phyloP scores from a whole-genome alignment of 495 filamentous ascomycete species.

The Penicillium argentinense region DNA sequence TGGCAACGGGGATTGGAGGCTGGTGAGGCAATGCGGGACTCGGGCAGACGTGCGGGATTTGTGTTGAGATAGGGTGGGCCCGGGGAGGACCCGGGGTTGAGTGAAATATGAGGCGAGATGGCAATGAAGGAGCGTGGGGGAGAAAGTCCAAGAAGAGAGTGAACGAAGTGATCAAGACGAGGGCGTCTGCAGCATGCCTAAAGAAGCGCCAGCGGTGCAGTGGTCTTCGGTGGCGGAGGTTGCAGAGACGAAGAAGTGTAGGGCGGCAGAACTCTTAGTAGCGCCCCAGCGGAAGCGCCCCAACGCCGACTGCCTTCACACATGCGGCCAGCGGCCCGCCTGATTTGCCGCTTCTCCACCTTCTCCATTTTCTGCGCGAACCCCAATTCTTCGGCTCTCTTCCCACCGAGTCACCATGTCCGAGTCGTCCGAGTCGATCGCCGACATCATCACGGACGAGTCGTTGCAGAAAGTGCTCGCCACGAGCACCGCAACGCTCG shows the following conservation, averaged over 20 bases:
- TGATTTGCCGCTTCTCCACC: too few species aligned
- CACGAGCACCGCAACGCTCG: constrained; percentile 65
- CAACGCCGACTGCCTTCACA: too few species aligned
- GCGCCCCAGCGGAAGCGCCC: too few species aligned
- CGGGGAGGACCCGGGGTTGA: constrained; percentile 5
- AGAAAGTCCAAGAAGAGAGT: neutral
- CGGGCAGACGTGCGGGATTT: neutral
- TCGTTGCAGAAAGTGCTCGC: constrained; percentile 69
- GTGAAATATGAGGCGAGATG: neutral
- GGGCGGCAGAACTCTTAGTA: too few species aligned
- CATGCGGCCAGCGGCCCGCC: too few species aligned
- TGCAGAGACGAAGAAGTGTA: too few species aligned
- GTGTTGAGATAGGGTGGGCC: constrained; percentile 8
- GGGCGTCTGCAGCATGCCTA: too few species aligned
- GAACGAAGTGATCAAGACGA: neutral
- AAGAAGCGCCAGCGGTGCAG: too few species aligned
- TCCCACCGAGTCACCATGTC: too few species aligned
- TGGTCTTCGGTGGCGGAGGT: too few species aligned
- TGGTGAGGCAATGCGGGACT: neutral
- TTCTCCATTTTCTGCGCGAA: too few species aligned
- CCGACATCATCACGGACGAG: constrained; percentile 68
- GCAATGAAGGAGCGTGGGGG: constrained; percentile 3
- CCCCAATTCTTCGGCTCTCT: too few species aligned
- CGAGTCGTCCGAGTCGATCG: constrained; percentile 29
- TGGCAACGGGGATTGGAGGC: neutral